Base-by-base conservation (phyloP, 2,329 filamentous ascomycete species). In the Endoconidiophora polonica region DNA sequence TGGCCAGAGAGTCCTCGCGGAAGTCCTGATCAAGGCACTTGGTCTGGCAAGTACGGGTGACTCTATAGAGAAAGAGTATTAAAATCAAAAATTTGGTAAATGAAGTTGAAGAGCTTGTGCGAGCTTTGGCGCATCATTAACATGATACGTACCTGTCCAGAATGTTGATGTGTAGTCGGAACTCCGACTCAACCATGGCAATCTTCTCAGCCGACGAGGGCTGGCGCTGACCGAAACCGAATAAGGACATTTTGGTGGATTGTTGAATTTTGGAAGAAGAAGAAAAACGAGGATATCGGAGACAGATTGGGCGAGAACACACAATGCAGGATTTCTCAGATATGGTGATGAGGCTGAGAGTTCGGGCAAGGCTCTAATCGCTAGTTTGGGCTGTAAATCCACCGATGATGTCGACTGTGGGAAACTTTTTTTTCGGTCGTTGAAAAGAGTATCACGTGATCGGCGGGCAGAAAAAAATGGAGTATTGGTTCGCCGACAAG, bases 91-190 rank as follows among this genome's bases (percentile, higher is more conserved):
- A 5, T 37, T 44, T 22, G 29, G 20, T 18, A 26, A 14, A 44
- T 42, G 23, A 29, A 7, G 22, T 5, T 52, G 26, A 40, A 41
- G 18, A 33, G 43, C 49, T 29, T 23, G 46, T 18, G 37, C 24
- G 9, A 33, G 12, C 29, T 12, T 12, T 18, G 16, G 12, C 12
- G 9, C 29, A 33, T 33, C 29, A 44, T 44, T 29, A 18, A 22
- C 44, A 16, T 47, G 20, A 48, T 47, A 53, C 56, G 56, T 77
- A 96, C 91, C 91, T 85, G 72, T 87, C 90, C 76, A 94, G 94
- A 82, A 96, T 95, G 67, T 95, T 88, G 55, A 87, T 86, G 59
- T 95, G 80, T 74, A 96, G 88, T 69, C 95, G 91, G 68, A 96
- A 86, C 72, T 98, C 93, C 58, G 86, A 83, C 72, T 98, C 90